These are phyloP conservation scores for Ceratobasidium sp. DNA, from an alignment of 1,284 basidiomycete genomes.

Conservation along the genomic window DNA sequence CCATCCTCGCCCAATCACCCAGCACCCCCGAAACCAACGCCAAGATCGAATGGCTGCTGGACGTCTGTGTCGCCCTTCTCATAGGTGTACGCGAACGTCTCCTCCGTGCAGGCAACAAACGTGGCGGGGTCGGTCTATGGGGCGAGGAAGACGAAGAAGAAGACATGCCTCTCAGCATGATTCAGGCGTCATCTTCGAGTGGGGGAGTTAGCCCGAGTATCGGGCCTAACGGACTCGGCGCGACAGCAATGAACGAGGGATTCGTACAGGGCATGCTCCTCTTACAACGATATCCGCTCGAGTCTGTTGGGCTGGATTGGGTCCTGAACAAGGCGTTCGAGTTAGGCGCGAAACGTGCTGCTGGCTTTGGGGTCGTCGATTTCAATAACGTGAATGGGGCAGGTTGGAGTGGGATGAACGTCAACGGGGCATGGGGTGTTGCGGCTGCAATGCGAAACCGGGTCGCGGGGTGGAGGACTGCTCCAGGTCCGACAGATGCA, in stretches of 20 bases:
- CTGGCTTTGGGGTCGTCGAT: constrained; percentile 28
- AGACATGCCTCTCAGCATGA: constrained; percentile 45
- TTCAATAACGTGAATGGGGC: neutral
- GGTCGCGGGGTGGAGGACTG: constrained; percentile 24
- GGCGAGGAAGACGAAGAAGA: constrained; percentile 52
- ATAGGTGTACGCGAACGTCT: constrained; percentile 38
- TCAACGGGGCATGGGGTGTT: constrained; percentile 7
- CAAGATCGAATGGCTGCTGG: constrained; percentile 42
- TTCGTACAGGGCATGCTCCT: constrained; percentile 47
- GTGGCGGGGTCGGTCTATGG: constrained; percentile 44
- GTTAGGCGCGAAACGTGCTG: constrained; percentile 36
- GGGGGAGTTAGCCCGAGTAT: neutral
- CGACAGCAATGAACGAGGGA: constrained; percentile 44
- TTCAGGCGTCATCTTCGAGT: constrained; percentile 12
- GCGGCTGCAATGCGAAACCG: constrained; percentile 29
- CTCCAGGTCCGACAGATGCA: neutral
- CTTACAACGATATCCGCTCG: constrained; percentile 45
- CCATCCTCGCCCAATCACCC: constrained; percentile 64
- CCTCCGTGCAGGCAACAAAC: constrained; percentile 42
- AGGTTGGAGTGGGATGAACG: neutral
- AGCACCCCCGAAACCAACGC: constrained; percentile 43
- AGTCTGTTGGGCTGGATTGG: constrained; percentile 44
- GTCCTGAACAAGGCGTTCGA: constrained; percentile 43
- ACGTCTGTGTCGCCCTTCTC: constrained; percentile 38
- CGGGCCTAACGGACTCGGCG: constrained; percentile 12